Conservation (phyloP, 192 early-diverging fungal genomes). For the Backusella luteola region DNA sequence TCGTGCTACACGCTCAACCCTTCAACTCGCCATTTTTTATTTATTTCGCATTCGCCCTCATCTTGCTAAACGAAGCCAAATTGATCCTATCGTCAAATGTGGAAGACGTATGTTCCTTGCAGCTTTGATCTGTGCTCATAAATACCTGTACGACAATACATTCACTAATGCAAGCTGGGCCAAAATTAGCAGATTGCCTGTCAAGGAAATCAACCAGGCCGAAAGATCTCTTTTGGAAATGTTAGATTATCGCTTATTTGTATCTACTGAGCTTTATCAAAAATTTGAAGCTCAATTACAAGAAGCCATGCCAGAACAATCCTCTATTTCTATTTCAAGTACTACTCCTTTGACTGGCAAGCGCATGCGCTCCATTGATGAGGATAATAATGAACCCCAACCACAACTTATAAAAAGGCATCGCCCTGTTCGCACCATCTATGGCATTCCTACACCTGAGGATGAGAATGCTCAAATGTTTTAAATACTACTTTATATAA, state of each 20-base stretch:
- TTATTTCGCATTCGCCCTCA: conserved; percentile 37
- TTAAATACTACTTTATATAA: background rate
- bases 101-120: conserved; percentile 83
- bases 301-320: conserved; percentile 8
- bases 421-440: background rate
- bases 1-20: conserved; percentile 56
- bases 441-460: conserved; percentile 15
- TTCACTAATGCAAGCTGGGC: conserved; percentile 90
- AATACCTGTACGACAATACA: conserved; percentile 83
- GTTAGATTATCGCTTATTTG: conserved; percentile 78
- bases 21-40: conserved; percentile 63
- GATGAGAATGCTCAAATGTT: conserved; percentile 12
- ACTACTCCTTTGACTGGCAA: background rate
- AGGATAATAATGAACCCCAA: background rate
- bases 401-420: background rate
- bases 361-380: background rate
- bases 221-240: conserved; percentile 80
- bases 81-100: conserved; percentile 50
- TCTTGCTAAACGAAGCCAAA: conserved; percentile 16
- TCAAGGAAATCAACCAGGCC: conserved; percentile 78
- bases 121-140: conserved; percentile 86
- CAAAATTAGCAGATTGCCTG: conserved; percentile 79
- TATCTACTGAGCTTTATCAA: conserved; percentile 30
- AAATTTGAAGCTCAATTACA: conserved; percentile 15
- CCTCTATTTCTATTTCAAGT: background rate